A percentile compares a stretch with the other conserved stretches of the same genome.
Conservation (phyloP, 208 protist genomes). For the Leishmania major region DNA sequence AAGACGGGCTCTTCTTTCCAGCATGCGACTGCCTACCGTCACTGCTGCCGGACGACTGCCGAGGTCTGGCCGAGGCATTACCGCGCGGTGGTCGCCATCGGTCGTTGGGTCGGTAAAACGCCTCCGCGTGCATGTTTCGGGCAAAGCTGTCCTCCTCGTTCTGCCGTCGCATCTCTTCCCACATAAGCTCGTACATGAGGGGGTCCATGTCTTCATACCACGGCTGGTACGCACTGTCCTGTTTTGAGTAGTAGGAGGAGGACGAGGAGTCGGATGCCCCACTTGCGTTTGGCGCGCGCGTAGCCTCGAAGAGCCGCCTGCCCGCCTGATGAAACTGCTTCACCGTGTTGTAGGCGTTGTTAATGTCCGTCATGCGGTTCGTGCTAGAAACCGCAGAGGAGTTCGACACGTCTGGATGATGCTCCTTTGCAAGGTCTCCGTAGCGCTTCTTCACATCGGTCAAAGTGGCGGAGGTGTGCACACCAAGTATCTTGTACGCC, state of each 20-base stretch:
- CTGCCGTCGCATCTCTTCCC: conserved; percentile 88
- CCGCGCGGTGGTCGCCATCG: conserved; percentile 21
- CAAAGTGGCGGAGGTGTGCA: conserved; percentile 42
- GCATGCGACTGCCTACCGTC: conserved; percentile 16
- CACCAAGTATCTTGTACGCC: conserved; percentile 79
- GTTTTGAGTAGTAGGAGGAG: conserved; percentile 49
- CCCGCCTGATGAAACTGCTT: conserved; percentile 75
- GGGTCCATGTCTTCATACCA: conserved; percentile 88
- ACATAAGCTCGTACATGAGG: conserved; percentile 91
- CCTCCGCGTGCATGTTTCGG: conserved; percentile 26
- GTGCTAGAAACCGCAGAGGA: conserved; percentile 28
- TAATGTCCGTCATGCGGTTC: conserved; percentile 83
- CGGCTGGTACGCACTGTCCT: conserved; percentile 64
- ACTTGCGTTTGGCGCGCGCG: conserved; percentile 3
- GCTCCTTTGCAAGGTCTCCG: conserved; percentile 82
- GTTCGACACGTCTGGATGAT: conserved; percentile 85
- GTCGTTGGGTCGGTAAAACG: conserved; percentile 12
- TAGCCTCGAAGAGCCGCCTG: conserved; percentile 25
- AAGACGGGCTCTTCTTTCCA: conserved; percentile 31
- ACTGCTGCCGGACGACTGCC: neutral
- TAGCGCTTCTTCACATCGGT: conserved; percentile 85
- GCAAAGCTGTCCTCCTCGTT: conserved; percentile 49
- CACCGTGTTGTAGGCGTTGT: conserved; percentile 81
- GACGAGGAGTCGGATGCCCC: conserved; percentile 13
- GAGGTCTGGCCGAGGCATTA: conserved; percentile 10